Percentiles rank a stretch among this genome's conserved stretches.
These are phyloP conservation scores for Primulina tabacum DNA, from an alignment of 257 asterid genomes.

Conservation along the genomic window DNA sequence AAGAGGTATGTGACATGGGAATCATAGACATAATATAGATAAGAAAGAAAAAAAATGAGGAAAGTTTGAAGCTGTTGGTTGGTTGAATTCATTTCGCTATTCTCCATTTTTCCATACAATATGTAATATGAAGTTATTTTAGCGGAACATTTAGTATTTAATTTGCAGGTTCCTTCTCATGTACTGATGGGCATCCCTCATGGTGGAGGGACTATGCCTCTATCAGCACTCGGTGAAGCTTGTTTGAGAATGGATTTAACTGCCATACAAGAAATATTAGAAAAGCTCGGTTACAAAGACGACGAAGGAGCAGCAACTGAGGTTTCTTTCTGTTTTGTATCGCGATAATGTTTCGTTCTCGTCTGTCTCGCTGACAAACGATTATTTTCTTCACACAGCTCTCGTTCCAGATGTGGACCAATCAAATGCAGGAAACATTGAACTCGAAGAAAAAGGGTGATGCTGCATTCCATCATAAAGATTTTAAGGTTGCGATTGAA, in stretches of 20 bases:
- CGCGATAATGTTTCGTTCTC: not conserved
- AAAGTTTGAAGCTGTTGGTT: not conserved
- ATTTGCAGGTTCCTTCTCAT: constrained; percentile 57
- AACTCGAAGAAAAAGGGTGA: constrained; percentile 73
- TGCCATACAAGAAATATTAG: constrained; percentile 69
- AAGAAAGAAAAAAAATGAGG: not conserved
- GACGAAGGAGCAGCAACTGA: constrained; percentile 75
- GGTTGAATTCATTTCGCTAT: not conserved
- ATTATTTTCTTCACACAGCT: constrained; percentile 35
- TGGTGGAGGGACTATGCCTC: constrained; percentile 42
- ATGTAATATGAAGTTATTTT: not conserved
- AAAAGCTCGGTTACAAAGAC: constrained; percentile 64
- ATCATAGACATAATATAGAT: not conserved
- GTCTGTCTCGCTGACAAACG: constrained; percentile 14
- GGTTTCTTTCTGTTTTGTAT: constrained; percentile 38
- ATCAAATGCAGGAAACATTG: constrained; percentile 71
- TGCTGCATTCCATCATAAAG: constrained; percentile 60
- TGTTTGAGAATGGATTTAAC: constrained; percentile 64
- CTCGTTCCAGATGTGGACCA: constrained; percentile 75
- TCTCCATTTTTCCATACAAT: not conserved
- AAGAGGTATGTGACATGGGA: not conserved
- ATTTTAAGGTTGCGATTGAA: constrained; percentile 51
- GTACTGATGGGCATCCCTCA: constrained; percentile 59
- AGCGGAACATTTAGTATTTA: not conserved
- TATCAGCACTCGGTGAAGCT: constrained; percentile 67